phyloP scores from a whole-genome alignment of 768 basidiomycete genomes.

The Polyporus arcularius region DNA sequence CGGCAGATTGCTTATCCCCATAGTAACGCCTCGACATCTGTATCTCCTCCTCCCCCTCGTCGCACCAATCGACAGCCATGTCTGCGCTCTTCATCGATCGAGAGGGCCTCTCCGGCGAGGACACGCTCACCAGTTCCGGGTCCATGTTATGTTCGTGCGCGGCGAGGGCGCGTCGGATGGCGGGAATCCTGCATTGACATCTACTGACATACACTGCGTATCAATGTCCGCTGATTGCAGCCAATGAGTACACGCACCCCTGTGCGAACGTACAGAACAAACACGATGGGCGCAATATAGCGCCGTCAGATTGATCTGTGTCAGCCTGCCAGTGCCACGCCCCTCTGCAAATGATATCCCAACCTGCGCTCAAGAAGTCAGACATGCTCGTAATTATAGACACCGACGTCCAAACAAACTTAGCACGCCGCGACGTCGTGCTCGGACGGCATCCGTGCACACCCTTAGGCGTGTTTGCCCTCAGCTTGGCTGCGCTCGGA shows the following conservation, averaged over 20 bases:
- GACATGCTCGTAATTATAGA: neutral
- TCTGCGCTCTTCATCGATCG: neutral
- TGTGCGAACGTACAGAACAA: neutral
- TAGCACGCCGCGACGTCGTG: neutral
- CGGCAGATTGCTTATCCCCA: conserved; percentile 23
- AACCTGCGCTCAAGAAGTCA: neutral
- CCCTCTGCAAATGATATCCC: neutral
- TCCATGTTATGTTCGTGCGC: too few species aligned
- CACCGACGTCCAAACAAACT: neutral
- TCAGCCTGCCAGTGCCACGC: neutral
- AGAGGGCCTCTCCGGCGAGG: neutral
- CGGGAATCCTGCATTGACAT: neutral
- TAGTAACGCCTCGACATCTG: conserved; percentile 11
- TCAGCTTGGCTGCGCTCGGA: neutral
- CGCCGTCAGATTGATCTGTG: neutral
- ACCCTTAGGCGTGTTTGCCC: neutral
- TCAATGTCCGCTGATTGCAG: conserved; percentile 7
- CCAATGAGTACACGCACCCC: conserved; percentile 2
- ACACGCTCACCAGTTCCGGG: neutral
- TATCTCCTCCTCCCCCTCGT: conserved; percentile 1
- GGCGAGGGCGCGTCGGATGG: neutral
- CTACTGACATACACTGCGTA: neutral
- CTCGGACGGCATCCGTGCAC: neutral
- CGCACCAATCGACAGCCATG: neutral
- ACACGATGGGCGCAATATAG: neutral